Percentiles rank a stretch among this genome's conserved stretches.
phyloP scores from a whole-genome alignment of 768 basidiomycete genomes.

The Daedalea quercina region DNA sequence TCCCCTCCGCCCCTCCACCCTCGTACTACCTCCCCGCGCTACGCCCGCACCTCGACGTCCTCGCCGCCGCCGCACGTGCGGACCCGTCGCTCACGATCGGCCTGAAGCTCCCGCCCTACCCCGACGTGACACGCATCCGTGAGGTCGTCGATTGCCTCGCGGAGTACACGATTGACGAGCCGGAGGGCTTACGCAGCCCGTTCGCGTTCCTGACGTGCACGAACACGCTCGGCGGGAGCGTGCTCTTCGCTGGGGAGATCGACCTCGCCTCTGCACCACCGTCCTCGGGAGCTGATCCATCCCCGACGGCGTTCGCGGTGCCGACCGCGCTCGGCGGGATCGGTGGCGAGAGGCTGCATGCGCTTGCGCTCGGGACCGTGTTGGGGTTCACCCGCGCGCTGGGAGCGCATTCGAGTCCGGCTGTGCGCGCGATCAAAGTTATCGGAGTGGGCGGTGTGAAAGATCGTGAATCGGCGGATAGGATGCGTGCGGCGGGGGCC shows the following conservation, averaged over 20 bases:
- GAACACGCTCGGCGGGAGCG: slow-evolving; percentile 69
- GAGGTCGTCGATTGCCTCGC: slow-evolving; percentile 43
- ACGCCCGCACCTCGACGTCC: slow-evolving; percentile 43
- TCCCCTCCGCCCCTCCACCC: slow-evolving; percentile 51
- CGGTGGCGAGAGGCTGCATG: slow-evolving; percentile 70
- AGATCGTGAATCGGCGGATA: slow-evolving; percentile 44
- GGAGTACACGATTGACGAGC: slow-evolving; percentile 25
- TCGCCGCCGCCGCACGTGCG: slow-evolving; percentile 40
- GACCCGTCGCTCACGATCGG: slow-evolving; percentile 62
- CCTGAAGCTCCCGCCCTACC: slow-evolving; percentile 69
- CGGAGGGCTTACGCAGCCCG: slow-evolving; percentile 29
- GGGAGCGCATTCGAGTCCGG: slow-evolving; percentile 30
- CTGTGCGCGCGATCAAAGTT: slow-evolving; percentile 45
- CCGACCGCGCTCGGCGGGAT: slow-evolving; percentile 65
- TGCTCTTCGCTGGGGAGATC: slow-evolving; percentile 57
- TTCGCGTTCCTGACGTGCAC: slow-evolving; percentile 75
- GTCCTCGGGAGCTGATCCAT: slow-evolving; percentile 3
- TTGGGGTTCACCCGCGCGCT: slow-evolving; percentile 52
- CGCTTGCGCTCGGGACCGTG: slow-evolving; percentile 76
- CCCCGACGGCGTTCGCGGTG: slow-evolving; percentile 40
- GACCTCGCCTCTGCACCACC: slow-evolving; percentile 8
- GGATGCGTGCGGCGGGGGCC: slow-evolving; percentile 77
- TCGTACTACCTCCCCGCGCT: slow-evolving; percentile 56
- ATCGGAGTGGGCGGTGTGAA: slow-evolving; percentile 84
- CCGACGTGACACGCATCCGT: slow-evolving; percentile 44